A percentile compares a stretch with the other conserved stretches of the same genome.
These are phyloP conservation scores for Xerocomus amazonicus DNA, from an alignment of 1,284 basidiomycete species.

Conservation along the genomic window DNA sequence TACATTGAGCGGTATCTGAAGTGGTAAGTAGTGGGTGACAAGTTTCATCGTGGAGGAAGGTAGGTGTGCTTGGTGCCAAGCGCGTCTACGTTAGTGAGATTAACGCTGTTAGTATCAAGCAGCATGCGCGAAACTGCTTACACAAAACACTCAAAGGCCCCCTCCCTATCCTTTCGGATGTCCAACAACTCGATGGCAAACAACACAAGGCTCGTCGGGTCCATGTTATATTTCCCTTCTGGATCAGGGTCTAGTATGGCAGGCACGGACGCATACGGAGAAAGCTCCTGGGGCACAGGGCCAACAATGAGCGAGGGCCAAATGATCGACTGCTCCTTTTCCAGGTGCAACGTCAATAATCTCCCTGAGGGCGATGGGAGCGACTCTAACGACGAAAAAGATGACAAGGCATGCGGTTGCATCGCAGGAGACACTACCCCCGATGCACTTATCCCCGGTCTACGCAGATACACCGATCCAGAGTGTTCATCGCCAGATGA, in stretches of 20 bases:
- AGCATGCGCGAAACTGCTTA: constrained; percentile 36
- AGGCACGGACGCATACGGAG: constrained; percentile 49
- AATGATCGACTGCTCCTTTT: constrained; percentile 72
- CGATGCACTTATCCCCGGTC: constrained; percentile 38
- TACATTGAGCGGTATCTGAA: constrained; percentile 42
- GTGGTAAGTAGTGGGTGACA: constrained; percentile 63
- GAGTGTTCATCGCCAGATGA: constrained; percentile 51
- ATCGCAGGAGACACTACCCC: constrained; percentile 56
- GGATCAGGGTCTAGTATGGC: constrained; percentile 48
- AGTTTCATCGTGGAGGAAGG: constrained; percentile 73
- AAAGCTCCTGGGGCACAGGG: constrained; percentile 59
- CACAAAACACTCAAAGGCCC: constrained; percentile 78
- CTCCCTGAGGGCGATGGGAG: constrained; percentile 57
- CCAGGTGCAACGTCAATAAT: constrained; percentile 69
- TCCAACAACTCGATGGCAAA: constrained; percentile 66
- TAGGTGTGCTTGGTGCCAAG: constrained; percentile 71
- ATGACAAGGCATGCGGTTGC: constrained; percentile 54
- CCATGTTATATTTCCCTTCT: constrained; percentile 71
- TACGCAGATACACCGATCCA: constrained; percentile 30
- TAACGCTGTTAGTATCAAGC: not conserved
- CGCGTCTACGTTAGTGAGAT: constrained; percentile 48
- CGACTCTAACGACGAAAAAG: constrained; percentile 72
- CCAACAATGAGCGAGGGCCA: constrained; percentile 77
- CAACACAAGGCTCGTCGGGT: constrained; percentile 71
- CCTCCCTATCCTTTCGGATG: constrained; percentile 66